Evolutionary conservation across 1,284 basidiomycete species (phyloP).

Genomic region (Boletus albobrunnescens): DNA sequence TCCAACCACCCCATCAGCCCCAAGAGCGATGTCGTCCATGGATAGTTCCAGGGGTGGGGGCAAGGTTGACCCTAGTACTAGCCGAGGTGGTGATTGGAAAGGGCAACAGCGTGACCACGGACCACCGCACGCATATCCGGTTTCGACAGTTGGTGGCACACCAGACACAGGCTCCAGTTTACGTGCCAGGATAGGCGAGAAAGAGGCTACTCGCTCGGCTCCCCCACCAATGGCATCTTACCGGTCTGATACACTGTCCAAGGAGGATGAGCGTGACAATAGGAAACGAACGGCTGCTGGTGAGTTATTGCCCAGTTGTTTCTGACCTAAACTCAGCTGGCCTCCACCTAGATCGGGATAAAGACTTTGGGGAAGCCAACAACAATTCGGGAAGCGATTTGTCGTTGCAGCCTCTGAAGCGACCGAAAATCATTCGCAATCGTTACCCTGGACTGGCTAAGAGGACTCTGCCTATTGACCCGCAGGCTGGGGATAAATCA

Average conservation of each 20-base stretch:
- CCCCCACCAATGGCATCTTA: conserved; percentile 39
- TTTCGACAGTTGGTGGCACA: conserved; percentile 14
- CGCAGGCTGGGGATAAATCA: conserved; percentile 51
- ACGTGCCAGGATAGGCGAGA: conserved; percentile 63
- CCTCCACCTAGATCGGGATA: conserved; percentile 33
- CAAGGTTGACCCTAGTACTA: conserved; percentile 35
- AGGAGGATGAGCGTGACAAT: conserved; percentile 62
- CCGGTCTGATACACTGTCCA: conserved; percentile 38
- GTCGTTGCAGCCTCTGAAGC: conserved; percentile 37
- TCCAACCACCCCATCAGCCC: conserved; percentile 59
- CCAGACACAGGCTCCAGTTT: conserved; percentile 42
- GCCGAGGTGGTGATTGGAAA: conserved; percentile 36
- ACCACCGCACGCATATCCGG: conserved; percentile 25
- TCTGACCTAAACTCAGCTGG: background rate
- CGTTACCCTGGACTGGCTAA: conserved; percentile 50
- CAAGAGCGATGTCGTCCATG: conserved; percentile 60
- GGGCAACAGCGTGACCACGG: conserved; percentile 32
- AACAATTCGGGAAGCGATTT: conserved; percentile 19
- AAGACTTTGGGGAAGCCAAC: conserved; percentile 30
- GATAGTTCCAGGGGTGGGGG: conserved; percentile 37
- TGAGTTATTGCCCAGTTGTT: conserved; percentile 32
- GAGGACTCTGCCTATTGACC: conserved; percentile 59
- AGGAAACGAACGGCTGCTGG: conserved; percentile 68
- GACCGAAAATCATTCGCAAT: conserved; percentile 45
- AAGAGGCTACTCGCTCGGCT: conserved; percentile 42